Conservation (phyloP, 768 basidiomycete genomes). For the Panaeolus papilionaceus region DNA sequence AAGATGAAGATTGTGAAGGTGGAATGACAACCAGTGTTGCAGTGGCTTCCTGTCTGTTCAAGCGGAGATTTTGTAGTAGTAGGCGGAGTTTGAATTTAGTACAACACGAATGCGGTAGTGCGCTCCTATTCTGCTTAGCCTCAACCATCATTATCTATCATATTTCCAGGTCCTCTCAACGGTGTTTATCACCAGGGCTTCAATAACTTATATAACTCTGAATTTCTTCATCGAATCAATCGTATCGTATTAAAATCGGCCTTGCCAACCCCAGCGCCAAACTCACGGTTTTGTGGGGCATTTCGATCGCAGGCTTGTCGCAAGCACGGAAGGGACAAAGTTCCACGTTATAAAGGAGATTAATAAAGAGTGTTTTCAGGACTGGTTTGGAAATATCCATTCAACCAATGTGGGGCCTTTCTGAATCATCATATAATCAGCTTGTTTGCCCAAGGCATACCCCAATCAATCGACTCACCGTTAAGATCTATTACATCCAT, state of each 20-base stretch:
- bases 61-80: neutral
- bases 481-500: neutral
- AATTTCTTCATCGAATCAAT: neutral
- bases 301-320: neutral
- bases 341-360: neutral
- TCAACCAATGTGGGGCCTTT: conserved; percentile 13
- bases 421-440: conserved; percentile 7
- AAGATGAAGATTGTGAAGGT: neutral
- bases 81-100: neutral
- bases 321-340: neutral
- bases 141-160: conserved; percentile 2
- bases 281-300: conserved; percentile 7
- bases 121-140: neutral
- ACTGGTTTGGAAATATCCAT: conserved; percentile 15
- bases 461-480: neutral
- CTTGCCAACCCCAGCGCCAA: neutral
- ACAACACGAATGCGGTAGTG: neutral
- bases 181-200: neutral
- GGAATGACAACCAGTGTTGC: neutral
- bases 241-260: neutral
- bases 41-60: neutral
- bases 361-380: neutral
- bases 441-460: neutral
- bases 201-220: conserved; percentile 8
- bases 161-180: neutral